A percentile compares a stretch with the other conserved stretches of the same genome.
phyloP scores from a whole-genome alignment of 2,329 filamentous ascomycete species.

The Fragosphaeria purpurea region DNA sequence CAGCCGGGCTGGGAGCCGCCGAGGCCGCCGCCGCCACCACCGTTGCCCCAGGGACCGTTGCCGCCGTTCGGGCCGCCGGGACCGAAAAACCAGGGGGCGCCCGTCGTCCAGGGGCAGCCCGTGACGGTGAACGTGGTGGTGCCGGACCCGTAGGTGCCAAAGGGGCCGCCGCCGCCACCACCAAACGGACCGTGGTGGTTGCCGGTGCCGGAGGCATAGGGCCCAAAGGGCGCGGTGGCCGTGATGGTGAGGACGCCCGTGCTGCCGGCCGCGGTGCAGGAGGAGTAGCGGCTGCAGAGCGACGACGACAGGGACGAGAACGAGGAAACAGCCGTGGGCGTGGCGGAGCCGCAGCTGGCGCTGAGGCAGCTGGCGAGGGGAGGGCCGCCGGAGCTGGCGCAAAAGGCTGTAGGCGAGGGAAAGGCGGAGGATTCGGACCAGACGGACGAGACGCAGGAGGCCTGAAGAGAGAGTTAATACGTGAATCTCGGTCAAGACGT shows the following conservation, averaged over 20 bases:
- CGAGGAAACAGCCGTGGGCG: conserved; percentile 18
- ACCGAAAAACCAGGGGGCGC: conserved; percentile 32
- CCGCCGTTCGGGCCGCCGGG: conserved; percentile 22
- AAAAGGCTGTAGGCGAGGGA: conserved; percentile 23
- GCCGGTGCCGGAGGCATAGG: neutral
- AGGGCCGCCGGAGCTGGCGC: conserved; percentile 14
- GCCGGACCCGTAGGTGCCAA: neutral
- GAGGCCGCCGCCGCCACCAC: conserved; percentile 29
- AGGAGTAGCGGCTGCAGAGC: conserved; percentile 29
- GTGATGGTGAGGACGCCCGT: conserved; percentile 31
- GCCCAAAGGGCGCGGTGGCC: conserved; percentile 16
- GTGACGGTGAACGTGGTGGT: conserved; percentile 32
- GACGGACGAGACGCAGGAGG: conserved; percentile 31
- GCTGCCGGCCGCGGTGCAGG: conserved; percentile 28
- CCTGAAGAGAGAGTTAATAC: conserved; percentile 16
- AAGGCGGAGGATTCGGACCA: conserved; percentile 22
- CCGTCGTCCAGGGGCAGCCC: conserved; percentile 28
- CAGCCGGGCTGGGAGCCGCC: conserved; percentile 24
- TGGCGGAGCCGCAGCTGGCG: conserved; percentile 22
- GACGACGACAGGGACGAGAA: conserved; percentile 29
- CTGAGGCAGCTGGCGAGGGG: conserved; percentile 19
- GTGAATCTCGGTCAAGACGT: no score
- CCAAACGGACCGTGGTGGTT: no score
- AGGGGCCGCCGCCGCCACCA: no score
- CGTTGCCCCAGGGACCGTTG: conserved; percentile 22